Base-by-base conservation (phyloP, 2,329 filamentous ascomycete species). In the Penicillium italicum region DNA sequence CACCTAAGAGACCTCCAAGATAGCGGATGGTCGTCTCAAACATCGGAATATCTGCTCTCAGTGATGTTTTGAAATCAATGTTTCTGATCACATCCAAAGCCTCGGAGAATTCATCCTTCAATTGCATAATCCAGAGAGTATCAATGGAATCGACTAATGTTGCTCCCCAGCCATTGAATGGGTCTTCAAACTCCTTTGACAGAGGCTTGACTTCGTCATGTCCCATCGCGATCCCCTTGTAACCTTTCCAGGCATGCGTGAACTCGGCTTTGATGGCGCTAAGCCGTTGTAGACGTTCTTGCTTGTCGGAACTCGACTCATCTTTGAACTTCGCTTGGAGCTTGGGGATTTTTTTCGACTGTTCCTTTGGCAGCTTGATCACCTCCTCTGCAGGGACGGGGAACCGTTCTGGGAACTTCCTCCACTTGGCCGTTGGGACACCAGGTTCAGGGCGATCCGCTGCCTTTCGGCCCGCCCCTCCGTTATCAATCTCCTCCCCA, bases 1-100 rank as follows among this genome's bases (percentile, higher is more conserved):
- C 92, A 37, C 86, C 86, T 40, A 97, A 69, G 41, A 97, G 77
- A 1, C 93, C 93, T 31, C 93, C 93, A 5, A 97, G 80, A 66
- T 97, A 96, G 49, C 93, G 85, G 68, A 97, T 97, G 11, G 87
- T 90, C 0, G 91, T 95, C 74, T 97, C 92, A 65, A 97, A 97
- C 8, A 96, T 81, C n/a, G 91, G 91, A 43, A 97, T 94, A 45
- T 89, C 83, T 36, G 74, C 70, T 46, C 86, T 79, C 14, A 78
- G 73, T 28, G 84, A 87, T 11, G 83, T 88, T 3, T 89, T 94
- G 65, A 97, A 97, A 72, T 97, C 91, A 55, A 97, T 93, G 6
- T 82, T 74, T 54, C 80, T 80, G 22, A 92, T 84, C 4, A 82
- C 85, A 49, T 83, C 80, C 42, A 89, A 84, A 2, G 90, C 91